Conservation (phyloP, 345 rosid genomes). For the Ricinus communis region DNA sequence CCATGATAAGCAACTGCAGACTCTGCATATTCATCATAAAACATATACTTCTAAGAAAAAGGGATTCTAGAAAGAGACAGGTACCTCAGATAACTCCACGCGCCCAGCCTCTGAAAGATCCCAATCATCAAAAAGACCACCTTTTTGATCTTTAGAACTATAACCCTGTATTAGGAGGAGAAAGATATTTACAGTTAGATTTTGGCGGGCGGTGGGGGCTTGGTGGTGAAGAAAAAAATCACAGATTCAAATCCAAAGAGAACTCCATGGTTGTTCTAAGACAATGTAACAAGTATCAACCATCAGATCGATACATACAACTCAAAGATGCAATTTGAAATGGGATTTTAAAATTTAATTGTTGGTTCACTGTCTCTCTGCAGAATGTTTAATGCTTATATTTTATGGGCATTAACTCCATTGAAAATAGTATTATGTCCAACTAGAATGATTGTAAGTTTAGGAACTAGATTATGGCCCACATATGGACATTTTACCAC, state of each 20-base stretch:
- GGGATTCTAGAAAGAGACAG: conserved; percentile 2
- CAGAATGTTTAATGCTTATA: neutral
- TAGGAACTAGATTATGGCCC: neutral
- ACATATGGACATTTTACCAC: neutral
- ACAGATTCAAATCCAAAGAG: neutral
- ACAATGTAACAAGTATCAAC: neutral
- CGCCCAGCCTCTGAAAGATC: conserved; percentile 83
- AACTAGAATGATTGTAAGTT: neutral
- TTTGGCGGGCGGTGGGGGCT: no score
- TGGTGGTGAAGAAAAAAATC: no score
- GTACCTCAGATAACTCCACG: conserved; percentile 72
- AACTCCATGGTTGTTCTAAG: neutral
- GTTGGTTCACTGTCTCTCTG: neutral
- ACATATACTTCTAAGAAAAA: conserved; percentile 2
- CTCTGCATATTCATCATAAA: neutral
- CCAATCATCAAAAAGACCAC: conserved; percentile 79
- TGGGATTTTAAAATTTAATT: neutral
- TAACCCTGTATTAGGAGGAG: conserved; percentile 59
- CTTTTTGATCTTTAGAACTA: conserved; percentile 77
- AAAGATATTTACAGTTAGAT: neutral
- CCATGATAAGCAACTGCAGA: neutral
- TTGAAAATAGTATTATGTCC: neutral
- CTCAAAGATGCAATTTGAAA: neutral
- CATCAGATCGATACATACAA: neutral
- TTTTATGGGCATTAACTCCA: neutral